Conservation (phyloP, 306 rosid species). For the Malus asiatica region DNA sequence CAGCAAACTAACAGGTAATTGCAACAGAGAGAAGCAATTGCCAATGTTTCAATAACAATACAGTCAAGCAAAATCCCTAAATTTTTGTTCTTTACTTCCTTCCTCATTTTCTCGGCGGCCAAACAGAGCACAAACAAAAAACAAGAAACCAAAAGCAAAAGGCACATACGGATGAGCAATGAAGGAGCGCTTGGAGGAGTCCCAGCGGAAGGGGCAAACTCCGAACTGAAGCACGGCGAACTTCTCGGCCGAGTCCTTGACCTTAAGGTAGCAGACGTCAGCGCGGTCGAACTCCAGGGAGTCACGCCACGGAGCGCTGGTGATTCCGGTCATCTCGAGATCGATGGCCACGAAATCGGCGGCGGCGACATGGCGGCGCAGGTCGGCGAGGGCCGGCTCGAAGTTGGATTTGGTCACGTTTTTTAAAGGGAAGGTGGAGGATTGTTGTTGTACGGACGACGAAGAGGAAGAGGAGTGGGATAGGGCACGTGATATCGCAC, state of each 20-base stretch:
- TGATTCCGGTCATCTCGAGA: constrained; percentile 89
- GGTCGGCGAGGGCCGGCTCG: constrained; percentile 53
- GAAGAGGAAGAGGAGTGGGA: constrained; percentile 6
- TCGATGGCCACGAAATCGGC: constrained; percentile 88
- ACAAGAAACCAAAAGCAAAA: not conserved
- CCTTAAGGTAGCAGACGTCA: constrained; percentile 77
- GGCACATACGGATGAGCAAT: constrained; percentile 66
- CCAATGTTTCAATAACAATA: not conserved
- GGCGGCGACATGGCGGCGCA: constrained; percentile 55
- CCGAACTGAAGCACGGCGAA: constrained; percentile 89
- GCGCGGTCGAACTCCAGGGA: constrained; percentile 70
- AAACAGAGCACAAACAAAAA: not conserved
- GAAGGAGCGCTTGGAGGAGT: constrained; percentile 42
- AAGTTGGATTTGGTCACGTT: constrained; percentile 75
- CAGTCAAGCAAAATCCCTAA: not conserved
- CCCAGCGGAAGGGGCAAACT: constrained; percentile 94
- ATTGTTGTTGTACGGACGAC: not conserved
- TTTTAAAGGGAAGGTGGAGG: constrained; percentile 50
- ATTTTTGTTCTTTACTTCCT: not conserved
- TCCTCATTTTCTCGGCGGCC: not conserved
- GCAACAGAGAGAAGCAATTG: not conserved
- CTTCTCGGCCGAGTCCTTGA: constrained; percentile 81
- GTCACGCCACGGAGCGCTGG: constrained; percentile 96
- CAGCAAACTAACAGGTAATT: not conserved
- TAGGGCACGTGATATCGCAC: constrained; percentile 51